These are phyloP conservation scores for Tripterygium wilfordii DNA, from an alignment of 177 flowering plant species.

Conservation along the genomic window DNA sequence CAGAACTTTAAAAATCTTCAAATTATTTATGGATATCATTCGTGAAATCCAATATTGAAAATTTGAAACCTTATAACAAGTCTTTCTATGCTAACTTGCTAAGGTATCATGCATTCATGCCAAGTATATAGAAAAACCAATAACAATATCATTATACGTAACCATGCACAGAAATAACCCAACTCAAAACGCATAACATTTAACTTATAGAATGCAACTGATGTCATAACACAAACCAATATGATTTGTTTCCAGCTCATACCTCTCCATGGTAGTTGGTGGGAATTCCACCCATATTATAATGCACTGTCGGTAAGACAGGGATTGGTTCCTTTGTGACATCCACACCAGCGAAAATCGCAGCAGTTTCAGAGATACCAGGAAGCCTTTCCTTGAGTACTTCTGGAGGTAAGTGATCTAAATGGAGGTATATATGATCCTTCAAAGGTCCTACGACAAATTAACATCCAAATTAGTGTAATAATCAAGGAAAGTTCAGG, in stretches of 20 bases:
- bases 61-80: too few relatives aligned
- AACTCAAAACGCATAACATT: background rate
- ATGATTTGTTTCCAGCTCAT: slow-evolving; percentile 1
- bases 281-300: slow-evolving; percentile 99
- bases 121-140: too few relatives aligned
- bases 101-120: too few relatives aligned
- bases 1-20: too few relatives aligned
- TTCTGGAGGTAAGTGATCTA: slow-evolving; percentile 97
- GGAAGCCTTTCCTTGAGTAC: slow-evolving; percentile 99
- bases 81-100: too few relatives aligned
- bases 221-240: background rate
- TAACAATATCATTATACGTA: too few relatives aligned
- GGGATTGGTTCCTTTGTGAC: slow-evolving; percentile 99
- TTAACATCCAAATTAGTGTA: slow-evolving; percentile 2
- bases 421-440: slow-evolving; percentile 94
- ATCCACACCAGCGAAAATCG: slow-evolving; percentile 98
- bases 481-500: background rate
- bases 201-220: background rate
- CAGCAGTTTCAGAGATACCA: slow-evolving; percentile 99
- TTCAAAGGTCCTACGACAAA: slow-evolving; percentile 72
- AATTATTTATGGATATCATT: too few relatives aligned
- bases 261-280: slow-evolving; percentile 98
- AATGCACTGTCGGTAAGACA: slow-evolving; percentile 95
- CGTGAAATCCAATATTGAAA: too few relatives aligned
- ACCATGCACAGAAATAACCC: too few relatives aligned